Evolutionary conservation across 2,329 filamentous ascomycete genomes (phyloP), one percentile per base, ranked within the genome.

Genomic region (Botrytis galanthina): DNA sequence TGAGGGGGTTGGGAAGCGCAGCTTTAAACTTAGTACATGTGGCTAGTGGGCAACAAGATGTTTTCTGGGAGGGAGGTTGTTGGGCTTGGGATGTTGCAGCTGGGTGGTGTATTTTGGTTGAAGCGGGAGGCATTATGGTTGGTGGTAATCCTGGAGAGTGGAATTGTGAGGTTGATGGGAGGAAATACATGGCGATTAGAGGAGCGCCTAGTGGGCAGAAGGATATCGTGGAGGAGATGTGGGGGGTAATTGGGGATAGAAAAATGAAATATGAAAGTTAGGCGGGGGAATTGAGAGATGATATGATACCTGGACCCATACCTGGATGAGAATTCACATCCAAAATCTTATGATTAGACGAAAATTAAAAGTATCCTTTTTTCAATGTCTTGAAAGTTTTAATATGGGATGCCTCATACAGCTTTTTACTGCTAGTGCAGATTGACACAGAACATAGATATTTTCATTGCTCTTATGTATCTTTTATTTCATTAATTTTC

Each of bases 31-130:
- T 95, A 29, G 93, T 91, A 73, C 87, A 86, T 57, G 90, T 93
- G 5, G 93, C 93, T 4, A 87, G 89, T 16, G 93, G 93, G 0
- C 87, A 90, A 81, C 78, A 93, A 39, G 93, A 95, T 80, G 78
- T 89, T 35, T 95, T 93, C 81, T 95, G 93, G 93, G 93, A 95
- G 83, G 92, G 91, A 54, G 93, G 93, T 0, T 94, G 92, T 82
- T 95, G 92, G 88, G 92, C 92, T 2, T 95, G 93, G 93, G 93
- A 95, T 81, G 93, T 95, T 3, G 93, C 91, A 80, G 93, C 93
- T 8, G 93, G 90, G 0, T 95, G 92, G 93, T 89, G 91, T 73
- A 91, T 95, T 74, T 83, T 95, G 39, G 83, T 84, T 44, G 93
- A 95, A 84, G 91, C 92, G 0, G 93, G 93, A 0, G 93, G 93